These are phyloP conservation scores for Avena atlantica DNA, from an alignment of 176 grass and related monocot genomes.

Conservation along the genomic window DNA sequence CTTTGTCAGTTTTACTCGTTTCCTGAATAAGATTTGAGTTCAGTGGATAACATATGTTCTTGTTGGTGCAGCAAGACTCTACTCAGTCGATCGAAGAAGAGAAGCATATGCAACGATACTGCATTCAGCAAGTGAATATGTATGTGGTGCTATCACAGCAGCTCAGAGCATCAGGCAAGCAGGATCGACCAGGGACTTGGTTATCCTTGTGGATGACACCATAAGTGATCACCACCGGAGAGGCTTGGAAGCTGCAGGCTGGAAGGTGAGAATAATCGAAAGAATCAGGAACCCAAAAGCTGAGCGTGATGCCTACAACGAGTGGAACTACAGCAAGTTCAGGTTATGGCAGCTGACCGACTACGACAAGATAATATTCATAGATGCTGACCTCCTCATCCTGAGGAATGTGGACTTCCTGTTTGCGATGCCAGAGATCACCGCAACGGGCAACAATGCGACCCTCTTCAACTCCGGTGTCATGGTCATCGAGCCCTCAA, in stretches of 20 bases:
- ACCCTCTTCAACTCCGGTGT: conserved; percentile 95
- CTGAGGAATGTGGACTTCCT: conserved; percentile 92
- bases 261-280: conserved; percentile 78
- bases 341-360: conserved; percentile 94
- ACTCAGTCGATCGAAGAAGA: conserved; percentile 62
- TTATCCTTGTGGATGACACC: conserved; percentile 82
- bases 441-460: conserved; percentile 73
- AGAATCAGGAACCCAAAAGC: conserved; percentile 94
- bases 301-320: conserved; percentile 77
- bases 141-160: conserved; percentile 84
- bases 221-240: conserved; percentile 66
- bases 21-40: not conserved
- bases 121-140: conserved; percentile 82
- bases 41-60: conserved; percentile 35
- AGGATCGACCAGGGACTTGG: conserved; percentile 80
- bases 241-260: conserved; percentile 76
- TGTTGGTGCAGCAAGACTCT: conserved; percentile 66
- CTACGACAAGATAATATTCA: conserved; percentile 97
- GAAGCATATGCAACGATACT: conserved; percentile 92
- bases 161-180: conserved; percentile 91
- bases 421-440: conserved; percentile 86
- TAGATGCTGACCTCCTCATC: conserved; percentile 94
- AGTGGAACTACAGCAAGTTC: conserved; percentile 99
- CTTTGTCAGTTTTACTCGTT: not conserved
- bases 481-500: conserved; percentile 91